Conservation (phyloP, 2,329 filamentous ascomycete genomes). For the Penicillium sp. region DNA sequence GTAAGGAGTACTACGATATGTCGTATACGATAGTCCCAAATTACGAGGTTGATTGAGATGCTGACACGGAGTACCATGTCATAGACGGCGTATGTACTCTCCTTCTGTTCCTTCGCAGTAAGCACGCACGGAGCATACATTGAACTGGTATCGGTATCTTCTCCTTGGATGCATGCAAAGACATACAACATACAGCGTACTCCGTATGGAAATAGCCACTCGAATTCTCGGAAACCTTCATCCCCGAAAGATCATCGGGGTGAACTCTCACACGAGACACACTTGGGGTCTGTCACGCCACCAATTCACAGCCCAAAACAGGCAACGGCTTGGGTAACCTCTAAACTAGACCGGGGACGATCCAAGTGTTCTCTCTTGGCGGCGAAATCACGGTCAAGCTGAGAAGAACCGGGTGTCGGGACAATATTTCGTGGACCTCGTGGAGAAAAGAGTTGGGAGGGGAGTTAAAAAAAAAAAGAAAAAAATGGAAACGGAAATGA, state of each 20-base stretch:
- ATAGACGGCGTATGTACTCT: not conserved
- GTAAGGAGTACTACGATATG: not conserved
- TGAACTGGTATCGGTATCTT: not conserved
- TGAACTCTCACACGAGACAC: constrained; percentile 2
- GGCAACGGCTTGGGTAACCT: constrained; percentile 4
- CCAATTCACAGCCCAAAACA: constrained; percentile 10
- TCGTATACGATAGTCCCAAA: not conserved
- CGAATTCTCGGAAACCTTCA: not conserved
- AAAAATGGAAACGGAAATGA: not conserved
- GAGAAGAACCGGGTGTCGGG: not conserved
- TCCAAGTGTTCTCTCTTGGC: constrained; percentile 2
- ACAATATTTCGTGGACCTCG: not conserved
- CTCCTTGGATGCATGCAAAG: constrained; percentile 8
- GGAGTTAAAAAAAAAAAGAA: not conserved
- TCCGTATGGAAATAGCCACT: constrained; percentile 2
- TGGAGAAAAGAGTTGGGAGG: not conserved
- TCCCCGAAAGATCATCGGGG: constrained; percentile 4
- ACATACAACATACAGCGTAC: not conserved
- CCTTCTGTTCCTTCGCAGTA: no score
- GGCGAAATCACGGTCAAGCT: constrained; percentile 4
- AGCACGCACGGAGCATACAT: constrained; percentile 1
- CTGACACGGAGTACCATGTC: constrained; percentile 16
- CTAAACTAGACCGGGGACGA: constrained; percentile 1
- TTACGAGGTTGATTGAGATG: constrained; percentile 4
- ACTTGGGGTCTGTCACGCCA: constrained; percentile 16